These are phyloP conservation scores for Nicotiana sylvestris DNA, from an alignment of 257 asterid genomes.

Conservation along the genomic window DNA sequence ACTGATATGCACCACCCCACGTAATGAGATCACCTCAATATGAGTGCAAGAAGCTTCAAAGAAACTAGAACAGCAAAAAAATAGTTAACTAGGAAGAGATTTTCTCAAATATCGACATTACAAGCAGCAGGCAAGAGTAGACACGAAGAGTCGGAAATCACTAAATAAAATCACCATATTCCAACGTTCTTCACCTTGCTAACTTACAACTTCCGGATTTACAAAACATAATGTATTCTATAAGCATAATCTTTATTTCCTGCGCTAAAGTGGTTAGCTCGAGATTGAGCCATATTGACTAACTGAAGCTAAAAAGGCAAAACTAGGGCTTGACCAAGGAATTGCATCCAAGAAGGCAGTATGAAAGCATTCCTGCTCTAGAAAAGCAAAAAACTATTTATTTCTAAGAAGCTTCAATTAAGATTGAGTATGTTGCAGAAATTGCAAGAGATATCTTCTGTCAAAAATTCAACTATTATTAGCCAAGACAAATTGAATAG, in stretches of 20 bases:
- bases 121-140: neutral
- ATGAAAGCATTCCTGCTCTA: neutral
- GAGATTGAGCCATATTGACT: neutral
- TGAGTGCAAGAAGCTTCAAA: constrained; percentile 1
- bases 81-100: neutral
- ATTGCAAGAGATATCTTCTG: neutral
- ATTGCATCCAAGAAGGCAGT: neutral
- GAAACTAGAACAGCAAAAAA: neutral
- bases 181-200: neutral
- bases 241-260: neutral
- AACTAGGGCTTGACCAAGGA: neutral
- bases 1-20: neutral
- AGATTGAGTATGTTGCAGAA: neutral
- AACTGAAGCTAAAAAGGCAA: neutral
- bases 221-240: neutral
- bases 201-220: neutral
- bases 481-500: neutral
- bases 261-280: neutral
- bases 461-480: neutral
- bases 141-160: neutral
- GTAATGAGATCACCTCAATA: neutral
- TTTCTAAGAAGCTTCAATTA: neutral
- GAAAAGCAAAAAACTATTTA: neutral
- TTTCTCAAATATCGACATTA: neutral
- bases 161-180: constrained; percentile 2